A percentile compares a stretch with the other conserved stretches of the same genome.
Evolutionary conservation across 2,329 filamentous ascomycete species (phyloP).

Genomic region (Hymenoscyphus fructigenus): DNA sequence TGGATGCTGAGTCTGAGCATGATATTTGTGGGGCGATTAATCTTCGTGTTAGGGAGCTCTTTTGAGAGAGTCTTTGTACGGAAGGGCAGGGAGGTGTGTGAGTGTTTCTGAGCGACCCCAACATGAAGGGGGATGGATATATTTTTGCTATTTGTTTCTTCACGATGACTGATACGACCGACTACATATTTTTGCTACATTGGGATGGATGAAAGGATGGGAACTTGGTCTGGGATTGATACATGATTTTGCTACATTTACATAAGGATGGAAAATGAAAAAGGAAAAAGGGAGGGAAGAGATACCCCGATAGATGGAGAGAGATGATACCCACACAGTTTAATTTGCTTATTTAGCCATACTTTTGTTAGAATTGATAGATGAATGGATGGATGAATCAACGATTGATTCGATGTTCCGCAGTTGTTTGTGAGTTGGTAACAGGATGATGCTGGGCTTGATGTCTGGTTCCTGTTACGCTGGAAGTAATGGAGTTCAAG

Average conservation of each 20-base stretch:
- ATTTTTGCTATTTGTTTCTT: neutral
- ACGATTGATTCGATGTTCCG: too few relatives aligned
- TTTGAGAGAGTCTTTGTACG: neutral
- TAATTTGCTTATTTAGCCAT: neutral
- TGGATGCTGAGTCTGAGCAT: conserved; percentile 17
- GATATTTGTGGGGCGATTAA: conserved; percentile 29
- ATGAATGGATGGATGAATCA: neutral
- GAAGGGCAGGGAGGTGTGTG: neutral
- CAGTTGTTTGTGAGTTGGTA: too few relatives aligned
- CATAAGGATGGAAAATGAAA: neutral
- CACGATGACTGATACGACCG: neutral
- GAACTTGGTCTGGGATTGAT: neutral
- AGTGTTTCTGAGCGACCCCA: neutral
- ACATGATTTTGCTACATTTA: neutral
- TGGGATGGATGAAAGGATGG: neutral
- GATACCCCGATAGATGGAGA: neutral
- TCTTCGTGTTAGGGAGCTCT: conserved; percentile 25
- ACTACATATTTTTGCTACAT: conserved; percentile 2
- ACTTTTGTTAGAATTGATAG: neutral
- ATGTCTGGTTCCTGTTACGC: too few relatives aligned
- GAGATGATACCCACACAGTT: neutral
- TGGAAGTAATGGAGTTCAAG: too few relatives aligned
- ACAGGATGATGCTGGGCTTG: too few relatives aligned
- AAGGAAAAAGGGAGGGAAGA: neutral
- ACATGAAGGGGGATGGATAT: neutral